phyloP scores from a whole-genome alignment of 805 yeast genomes.

The Saccharomycopsis guyanensis region DNA sequence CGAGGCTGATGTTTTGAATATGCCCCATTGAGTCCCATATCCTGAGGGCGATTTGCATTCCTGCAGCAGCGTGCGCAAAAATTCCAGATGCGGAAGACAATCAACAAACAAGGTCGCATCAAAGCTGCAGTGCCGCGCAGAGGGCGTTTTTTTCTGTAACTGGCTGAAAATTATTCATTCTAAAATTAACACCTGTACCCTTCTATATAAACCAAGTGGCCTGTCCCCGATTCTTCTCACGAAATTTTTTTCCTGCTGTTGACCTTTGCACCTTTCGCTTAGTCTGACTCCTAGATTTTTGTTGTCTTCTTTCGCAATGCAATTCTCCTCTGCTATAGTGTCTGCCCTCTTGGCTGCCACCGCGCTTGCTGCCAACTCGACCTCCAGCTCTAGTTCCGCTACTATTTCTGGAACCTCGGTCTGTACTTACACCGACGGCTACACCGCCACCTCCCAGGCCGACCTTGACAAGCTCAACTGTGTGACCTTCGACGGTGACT shows the following conservation, averaged over 20 bases:
- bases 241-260: not conserved
- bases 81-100: not conserved
- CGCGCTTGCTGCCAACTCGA: not conserved
- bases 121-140: constrained; percentile 2
- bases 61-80: not conserved
- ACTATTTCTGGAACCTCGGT: constrained; percentile 39
- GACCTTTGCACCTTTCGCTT: not conserved
- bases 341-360: not conserved
- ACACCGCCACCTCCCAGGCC: constrained; percentile 71
- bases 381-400: not conserved
- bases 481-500: constrained; percentile 72
- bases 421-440: constrained; percentile 54
- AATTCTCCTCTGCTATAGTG: not conserved
- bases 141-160: not conserved
- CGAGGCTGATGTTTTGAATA: not conserved
- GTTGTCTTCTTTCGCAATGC: not conserved
- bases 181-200: not conserved
- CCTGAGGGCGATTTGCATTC: not conserved
- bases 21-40: not conserved
- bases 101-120: constrained; percentile 2
- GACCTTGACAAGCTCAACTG: constrained; percentile 75
- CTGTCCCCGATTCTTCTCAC: not conserved
- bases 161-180: not conserved
- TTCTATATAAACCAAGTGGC: not conserved
- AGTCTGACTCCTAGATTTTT: not conserved